Evolutionary conservation across 768 basidiomycete species (phyloP).

Genomic region (Ramaria rubella): DNA sequence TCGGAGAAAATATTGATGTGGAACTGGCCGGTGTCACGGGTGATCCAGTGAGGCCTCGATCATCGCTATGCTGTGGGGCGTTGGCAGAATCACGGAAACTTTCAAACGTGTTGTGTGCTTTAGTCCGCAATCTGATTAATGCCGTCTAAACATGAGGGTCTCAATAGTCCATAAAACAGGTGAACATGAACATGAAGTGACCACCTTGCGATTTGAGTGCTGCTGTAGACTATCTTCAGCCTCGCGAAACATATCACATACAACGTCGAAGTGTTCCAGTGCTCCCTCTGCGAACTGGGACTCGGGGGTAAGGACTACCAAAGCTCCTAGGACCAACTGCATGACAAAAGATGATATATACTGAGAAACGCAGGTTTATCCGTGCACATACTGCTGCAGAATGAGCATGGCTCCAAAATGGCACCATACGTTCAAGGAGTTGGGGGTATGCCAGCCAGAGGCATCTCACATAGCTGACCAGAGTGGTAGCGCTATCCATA

Average conservation of each 20-base stretch:
- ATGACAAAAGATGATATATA: not conserved
- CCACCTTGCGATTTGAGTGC: not conserved
- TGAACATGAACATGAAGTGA: not conserved
- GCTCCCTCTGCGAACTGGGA: not conserved
- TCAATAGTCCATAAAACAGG: not conserved
- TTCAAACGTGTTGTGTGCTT: not conserved
- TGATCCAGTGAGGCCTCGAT: too few relatives aligned
- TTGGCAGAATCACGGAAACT: not conserved
- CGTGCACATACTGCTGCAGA: slow-evolving; percentile 5
- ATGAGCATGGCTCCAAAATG: slow-evolving; percentile 8
- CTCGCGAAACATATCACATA: slow-evolving; percentile 6
- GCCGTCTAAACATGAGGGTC: not conserved
- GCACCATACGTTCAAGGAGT: slow-evolving; percentile 2
- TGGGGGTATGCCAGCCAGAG: not conserved
- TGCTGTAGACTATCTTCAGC: slow-evolving; percentile 1
- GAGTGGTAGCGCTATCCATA: not conserved
- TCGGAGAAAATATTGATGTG: too few relatives aligned
- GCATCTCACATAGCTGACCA: not conserved
- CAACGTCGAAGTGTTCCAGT: not conserved
- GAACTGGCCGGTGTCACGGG: too few relatives aligned
- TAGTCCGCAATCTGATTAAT: not conserved
- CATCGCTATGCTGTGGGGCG: too few relatives aligned
- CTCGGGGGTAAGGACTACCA: not conserved
- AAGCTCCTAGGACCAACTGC: slow-evolving; percentile 6
- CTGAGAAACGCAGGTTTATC: not conserved